These are phyloP conservation scores for Yarrowia sp. DNA, from an alignment of 805 yeast species.

Conservation along the genomic window DNA sequence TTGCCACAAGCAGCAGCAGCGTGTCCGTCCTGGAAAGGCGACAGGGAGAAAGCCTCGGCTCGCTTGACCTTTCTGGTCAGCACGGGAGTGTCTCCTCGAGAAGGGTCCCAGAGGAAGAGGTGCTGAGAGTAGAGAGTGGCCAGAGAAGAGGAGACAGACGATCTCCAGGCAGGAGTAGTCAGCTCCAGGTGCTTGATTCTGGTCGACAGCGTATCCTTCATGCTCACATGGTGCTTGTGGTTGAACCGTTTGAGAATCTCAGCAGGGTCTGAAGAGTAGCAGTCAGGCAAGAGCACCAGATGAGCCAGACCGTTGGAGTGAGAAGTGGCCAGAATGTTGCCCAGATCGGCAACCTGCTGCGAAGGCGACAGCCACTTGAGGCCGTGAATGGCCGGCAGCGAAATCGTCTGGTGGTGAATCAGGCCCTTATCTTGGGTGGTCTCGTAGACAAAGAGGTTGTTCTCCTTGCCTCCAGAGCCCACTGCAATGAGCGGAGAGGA, in stretches of 20 bases:
- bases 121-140: constrained; percentile 66
- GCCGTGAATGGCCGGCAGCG: constrained; percentile 53
- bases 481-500: constrained; percentile 50
- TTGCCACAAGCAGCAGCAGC: constrained; percentile 59
- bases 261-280: constrained; percentile 53
- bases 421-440: constrained; percentile 43
- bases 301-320: constrained; percentile 75
- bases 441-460: constrained; percentile 55
- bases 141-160: constrained; percentile 47
- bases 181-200: constrained; percentile 42
- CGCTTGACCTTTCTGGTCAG: constrained; percentile 54
- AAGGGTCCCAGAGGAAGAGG: constrained; percentile 72
- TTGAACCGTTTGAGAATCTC: constrained; percentile 75
- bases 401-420: constrained; percentile 58
- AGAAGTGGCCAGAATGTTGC: constrained; percentile 59
- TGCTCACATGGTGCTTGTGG: constrained; percentile 61
- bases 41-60: constrained; percentile 50
- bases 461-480: constrained; percentile 49
- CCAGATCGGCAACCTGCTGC: constrained; percentile 41
- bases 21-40: constrained; percentile 49
- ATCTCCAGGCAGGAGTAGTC: constrained; percentile 46
- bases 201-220: constrained; percentile 33
- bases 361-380: constrained; percentile 44
- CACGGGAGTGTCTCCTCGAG: constrained; percentile 59
- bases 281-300: constrained; percentile 63